phyloP scores from a whole-genome alignment of 495 filamentous ascomycete species.

The Penicillium silybi region DNA sequence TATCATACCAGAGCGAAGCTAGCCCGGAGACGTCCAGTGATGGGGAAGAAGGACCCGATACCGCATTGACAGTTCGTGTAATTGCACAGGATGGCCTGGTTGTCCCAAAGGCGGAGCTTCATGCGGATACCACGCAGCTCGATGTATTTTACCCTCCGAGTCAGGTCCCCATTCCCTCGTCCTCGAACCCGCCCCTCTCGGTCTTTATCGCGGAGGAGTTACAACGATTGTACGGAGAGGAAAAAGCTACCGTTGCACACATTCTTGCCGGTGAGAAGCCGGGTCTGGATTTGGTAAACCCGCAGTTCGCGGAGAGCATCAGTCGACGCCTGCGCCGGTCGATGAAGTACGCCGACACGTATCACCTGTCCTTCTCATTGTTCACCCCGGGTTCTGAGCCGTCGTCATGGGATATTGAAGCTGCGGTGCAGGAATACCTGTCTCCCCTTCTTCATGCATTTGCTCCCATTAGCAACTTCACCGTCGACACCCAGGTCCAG shows the following conservation, averaged over 20 bases:
- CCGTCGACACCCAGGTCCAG: conserved; percentile 94
- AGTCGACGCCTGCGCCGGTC: conserved; percentile 67
- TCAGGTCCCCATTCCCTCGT: conserved; percentile 63
- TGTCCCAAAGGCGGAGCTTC: conserved; percentile 55
- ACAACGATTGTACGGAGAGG: conserved; percentile 76
- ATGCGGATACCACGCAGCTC: conserved; percentile 65
- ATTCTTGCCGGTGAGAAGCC: conserved; percentile 56
- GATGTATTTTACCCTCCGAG: conserved; percentile 77
- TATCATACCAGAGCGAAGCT: conserved; percentile 1
- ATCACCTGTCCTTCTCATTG: conserved; percentile 93
- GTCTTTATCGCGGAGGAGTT: conserved; percentile 77
- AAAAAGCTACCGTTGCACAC: conserved; percentile 83
- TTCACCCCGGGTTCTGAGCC: conserved; percentile 76
- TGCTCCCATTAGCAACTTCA: conserved; percentile 86
- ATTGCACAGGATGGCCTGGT: conserved; percentile 54
- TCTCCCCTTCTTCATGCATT: conserved; percentile 74
- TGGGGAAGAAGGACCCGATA: conserved; percentile 35
- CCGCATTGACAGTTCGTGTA: conserved; percentile 67
- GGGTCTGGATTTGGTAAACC: conserved; percentile 28
- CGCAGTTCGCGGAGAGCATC: conserved; percentile 49
- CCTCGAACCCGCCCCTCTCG: conserved; percentile 70
- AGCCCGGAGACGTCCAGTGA: neutral
- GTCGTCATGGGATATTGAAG: conserved; percentile 87
- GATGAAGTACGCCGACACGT: conserved; percentile 88
- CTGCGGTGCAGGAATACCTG: conserved; percentile 76